Evolutionary conservation across 2,329 filamentous ascomycete genomes (phyloP), one percentile per base, ranked within the genome.

Genomic region (Corynespora cassiicola): DNA sequence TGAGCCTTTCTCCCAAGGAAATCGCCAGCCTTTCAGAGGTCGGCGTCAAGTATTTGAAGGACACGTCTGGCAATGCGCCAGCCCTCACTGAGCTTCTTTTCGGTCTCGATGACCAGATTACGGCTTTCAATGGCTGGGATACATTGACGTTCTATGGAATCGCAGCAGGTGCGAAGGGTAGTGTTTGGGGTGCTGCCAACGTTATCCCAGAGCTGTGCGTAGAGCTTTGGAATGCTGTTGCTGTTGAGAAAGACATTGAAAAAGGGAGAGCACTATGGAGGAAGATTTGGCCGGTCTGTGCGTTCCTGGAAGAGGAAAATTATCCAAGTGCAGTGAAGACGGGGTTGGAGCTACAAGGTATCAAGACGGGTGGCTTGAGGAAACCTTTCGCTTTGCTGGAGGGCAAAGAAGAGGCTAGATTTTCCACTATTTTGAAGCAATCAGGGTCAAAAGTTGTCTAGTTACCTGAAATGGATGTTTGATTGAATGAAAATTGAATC

Each of bases 91-190:
- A 79, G 39, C 51, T 78, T 10, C 60, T 79, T 4, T 77, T 78
- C 45, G 65, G 64, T 4, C 52, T 68, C 14, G 54, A 58, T 2
- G 61, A 70, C 36, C 51, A 65, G 17, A 72, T 78, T 43, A 77
- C 73, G 1, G 65, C 72, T 0, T 77, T 79, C 53, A 79, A 79
- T 39, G 76, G 76, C 1, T 79, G 75, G 76, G 76, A 79, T 41
- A 78, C 75, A 0, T 58, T 79, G 11, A 79, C 76, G 0, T 79
- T 79, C 51, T 78, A 78, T 45, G 75, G 76, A 7, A 57, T 79
- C 7, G 73, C 71, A 0, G 75, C 75, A 1, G 76, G 76, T 0
- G 73, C 74, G 7, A 73, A 73, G 29, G 76, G 76, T 3, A 73
- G 70, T 3, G 71, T 78, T 1, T 78, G 75, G 75, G 75, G 75